Percentiles rank a stretch among this genome's conserved stretches.
phyloP scores from a whole-genome alignment of 2,329 filamentous ascomycete species.

The Pseudopithomyces maydicus region DNA sequence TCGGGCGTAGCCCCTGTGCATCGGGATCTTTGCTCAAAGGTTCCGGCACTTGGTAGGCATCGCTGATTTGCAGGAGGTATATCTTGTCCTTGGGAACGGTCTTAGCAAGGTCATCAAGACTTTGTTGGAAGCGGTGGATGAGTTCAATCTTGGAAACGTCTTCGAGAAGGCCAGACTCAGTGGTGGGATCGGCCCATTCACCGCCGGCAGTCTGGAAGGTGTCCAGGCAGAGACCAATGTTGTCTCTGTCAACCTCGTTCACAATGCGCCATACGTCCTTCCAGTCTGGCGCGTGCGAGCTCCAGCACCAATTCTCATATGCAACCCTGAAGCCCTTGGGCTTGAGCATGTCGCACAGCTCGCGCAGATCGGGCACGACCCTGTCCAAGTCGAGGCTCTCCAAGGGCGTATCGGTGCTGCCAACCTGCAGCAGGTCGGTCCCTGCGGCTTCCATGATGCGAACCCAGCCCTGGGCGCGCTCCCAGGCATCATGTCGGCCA shows the following conservation, averaged over 20 bases:
- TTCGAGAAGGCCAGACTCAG: conserved; percentile 63
- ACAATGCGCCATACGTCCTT: conserved; percentile 73
- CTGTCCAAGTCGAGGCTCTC: conserved; percentile 58
- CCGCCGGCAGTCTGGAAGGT: conserved; percentile 77
- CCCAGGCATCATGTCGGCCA: conserved; percentile 67
- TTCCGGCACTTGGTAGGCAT: conserved; percentile 68
- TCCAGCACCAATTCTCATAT: conserved; percentile 86
- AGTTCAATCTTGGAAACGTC: conserved; percentile 53
- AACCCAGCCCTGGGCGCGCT: conserved; percentile 69
- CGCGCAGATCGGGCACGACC: conserved; percentile 65
- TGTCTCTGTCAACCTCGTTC: conserved; percentile 63
- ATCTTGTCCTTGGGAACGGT: conserved; percentile 72
- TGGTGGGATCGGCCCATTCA: conserved; percentile 75
- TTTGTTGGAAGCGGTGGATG: conserved; percentile 56
- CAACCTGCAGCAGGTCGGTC: conserved; percentile 70
- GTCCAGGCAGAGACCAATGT: conserved; percentile 76
- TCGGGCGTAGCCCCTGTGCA: conserved; percentile 61
- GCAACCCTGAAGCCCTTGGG: conserved; percentile 65
- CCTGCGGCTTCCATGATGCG: conserved; percentile 72
- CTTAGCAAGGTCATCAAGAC: conserved; percentile 60
- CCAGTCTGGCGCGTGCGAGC: conserved; percentile 71
- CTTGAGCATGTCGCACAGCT: conserved; percentile 61
- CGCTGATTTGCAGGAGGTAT: conserved; percentile 74
- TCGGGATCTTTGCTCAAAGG: conserved; percentile 59
- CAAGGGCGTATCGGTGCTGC: conserved; percentile 66